Evolutionary conservation across 495 filamentous ascomycete species (phyloP).

Genomic region (Penicillium dipodomyicola): DNA sequence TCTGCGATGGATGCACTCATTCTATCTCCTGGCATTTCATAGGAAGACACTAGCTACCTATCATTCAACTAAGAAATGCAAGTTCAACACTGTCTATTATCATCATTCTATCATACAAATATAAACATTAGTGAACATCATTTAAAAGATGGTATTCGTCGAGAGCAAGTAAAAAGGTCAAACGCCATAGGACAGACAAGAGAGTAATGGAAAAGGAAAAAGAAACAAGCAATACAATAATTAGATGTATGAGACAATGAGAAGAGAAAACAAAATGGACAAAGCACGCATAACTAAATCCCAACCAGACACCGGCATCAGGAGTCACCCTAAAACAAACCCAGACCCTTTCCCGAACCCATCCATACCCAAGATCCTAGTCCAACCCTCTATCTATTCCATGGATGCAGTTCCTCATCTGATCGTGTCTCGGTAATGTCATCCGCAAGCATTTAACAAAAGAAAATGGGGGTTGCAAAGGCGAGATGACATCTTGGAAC

Average conservation of each 20-base stretch:
- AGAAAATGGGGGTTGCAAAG: conserved; percentile 10
- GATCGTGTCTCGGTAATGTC: conserved; percentile 36
- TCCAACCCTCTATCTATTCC: conserved; percentile 33
- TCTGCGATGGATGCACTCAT: no score
- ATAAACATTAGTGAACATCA: neutral
- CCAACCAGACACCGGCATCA: conserved; percentile 25
- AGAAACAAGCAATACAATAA: conserved; percentile 16
- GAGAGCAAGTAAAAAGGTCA: neutral
- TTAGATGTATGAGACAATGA: conserved; percentile 17
- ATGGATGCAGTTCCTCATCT: conserved; percentile 27
- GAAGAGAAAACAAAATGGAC: conserved; percentile 2
- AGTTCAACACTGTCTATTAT: neutral
- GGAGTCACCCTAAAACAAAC: conserved; percentile 19
- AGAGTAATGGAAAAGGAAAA: neutral
- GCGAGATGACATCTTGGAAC: conserved; percentile 19
- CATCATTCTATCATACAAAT: neutral
- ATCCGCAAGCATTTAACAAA: conserved; percentile 27
- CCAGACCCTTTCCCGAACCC: conserved; percentile 17
- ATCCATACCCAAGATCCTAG: conserved; percentile 25
- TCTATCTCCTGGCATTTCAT: no score
- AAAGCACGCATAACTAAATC: conserved; percentile 21
- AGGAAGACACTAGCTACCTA: no score
- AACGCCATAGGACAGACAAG: neutral
- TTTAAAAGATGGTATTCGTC: neutral
- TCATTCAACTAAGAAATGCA: neutral